phyloP scores from a whole-genome alignment of 495 filamentous ascomycete species.

The Bathelium albidoporum region DNA sequence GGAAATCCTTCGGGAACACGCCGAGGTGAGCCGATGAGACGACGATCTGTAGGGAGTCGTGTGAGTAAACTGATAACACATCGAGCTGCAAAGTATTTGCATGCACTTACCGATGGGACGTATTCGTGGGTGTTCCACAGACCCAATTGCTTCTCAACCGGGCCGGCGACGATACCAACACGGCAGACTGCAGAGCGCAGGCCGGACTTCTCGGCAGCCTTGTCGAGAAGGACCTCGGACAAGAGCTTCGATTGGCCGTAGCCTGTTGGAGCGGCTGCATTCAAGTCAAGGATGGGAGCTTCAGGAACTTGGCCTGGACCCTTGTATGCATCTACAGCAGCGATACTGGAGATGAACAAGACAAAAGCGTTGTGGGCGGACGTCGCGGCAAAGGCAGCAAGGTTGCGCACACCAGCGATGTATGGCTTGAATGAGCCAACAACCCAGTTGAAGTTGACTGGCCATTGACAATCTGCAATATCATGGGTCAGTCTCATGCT shows the following conservation, averaged over 20 bases:
- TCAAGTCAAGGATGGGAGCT: background rate
- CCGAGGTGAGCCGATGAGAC: slow-evolving; percentile 8
- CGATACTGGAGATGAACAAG: slow-evolving; percentile 12
- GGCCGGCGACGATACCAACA: slow-evolving; percentile 13
- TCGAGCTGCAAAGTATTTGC: background rate
- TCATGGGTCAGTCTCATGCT: slow-evolving; percentile 30
- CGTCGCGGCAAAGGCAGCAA: slow-evolving; percentile 9
- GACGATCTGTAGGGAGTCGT: background rate
- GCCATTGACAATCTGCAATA: slow-evolving; percentile 29
- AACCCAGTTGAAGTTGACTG: slow-evolving; percentile 37
- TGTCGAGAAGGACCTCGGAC: slow-evolving; percentile 7
- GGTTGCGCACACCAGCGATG: slow-evolving; percentile 6
- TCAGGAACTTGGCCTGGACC: slow-evolving; percentile 5
- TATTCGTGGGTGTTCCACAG: slow-evolving; percentile 15
- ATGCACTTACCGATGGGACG: slow-evolving; percentile 3
- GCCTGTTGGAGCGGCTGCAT: background rate
- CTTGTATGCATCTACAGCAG: slow-evolving; percentile 6
- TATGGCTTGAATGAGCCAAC: slow-evolving; percentile 28
- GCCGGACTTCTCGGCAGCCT: slow-evolving; percentile 6
- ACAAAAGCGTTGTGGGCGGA: slow-evolving; percentile 7
- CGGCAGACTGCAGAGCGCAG: slow-evolving; percentile 4
- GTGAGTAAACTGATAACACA: background rate
- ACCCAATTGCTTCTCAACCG: background rate
- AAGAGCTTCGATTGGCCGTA: slow-evolving; percentile 17
- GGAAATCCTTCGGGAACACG: slow-evolving; percentile 6